phyloP scores from a whole-genome alignment of 345 rosid genomes.

The Bruguiera gymnorhiza region DNA sequence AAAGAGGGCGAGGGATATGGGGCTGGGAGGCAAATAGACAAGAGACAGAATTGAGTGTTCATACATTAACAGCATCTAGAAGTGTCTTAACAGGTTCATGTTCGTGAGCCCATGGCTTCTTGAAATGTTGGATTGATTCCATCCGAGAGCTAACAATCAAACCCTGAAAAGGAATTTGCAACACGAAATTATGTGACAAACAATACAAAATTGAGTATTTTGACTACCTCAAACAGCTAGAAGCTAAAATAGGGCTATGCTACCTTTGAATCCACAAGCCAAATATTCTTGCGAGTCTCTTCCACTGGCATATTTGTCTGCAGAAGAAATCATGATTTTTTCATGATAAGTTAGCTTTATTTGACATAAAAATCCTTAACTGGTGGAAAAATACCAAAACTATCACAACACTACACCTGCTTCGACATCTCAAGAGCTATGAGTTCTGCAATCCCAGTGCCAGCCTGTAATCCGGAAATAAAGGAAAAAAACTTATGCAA shows the following conservation, averaged over 20 bases:
- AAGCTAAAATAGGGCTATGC: constrained; percentile 8
- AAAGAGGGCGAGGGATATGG: background rate
- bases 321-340: constrained; percentile 8
- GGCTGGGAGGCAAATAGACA: constrained; percentile 14
- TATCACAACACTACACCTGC: constrained; percentile 44
- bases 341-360: background rate
- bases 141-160: constrained; percentile 77
- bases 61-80: constrained; percentile 69
- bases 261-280: constrained; percentile 98
- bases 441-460: constrained; percentile 94
- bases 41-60: constrained; percentile 14
- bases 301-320: constrained; percentile 75
- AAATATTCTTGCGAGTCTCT: constrained; percentile 79
- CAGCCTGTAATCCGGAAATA: constrained; percentile 57
- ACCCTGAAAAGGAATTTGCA: constrained; percentile 46
- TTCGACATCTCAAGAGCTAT: constrained; percentile 92
- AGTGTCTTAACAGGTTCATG: constrained; percentile 68
- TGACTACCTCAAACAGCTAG: background rate
- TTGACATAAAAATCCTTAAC: background rate
- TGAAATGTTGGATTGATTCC: constrained; percentile 88
- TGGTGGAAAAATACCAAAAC: background rate
- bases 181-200: constrained; percentile 5
- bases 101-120: constrained; percentile 96
- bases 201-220: background rate
- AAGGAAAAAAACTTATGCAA: too few species aligned